These are phyloP conservation scores for Paraconiothyrium brasiliense DNA, from an alignment of 2,329 filamentous ascomycete species.

Conservation along the genomic window DNA sequence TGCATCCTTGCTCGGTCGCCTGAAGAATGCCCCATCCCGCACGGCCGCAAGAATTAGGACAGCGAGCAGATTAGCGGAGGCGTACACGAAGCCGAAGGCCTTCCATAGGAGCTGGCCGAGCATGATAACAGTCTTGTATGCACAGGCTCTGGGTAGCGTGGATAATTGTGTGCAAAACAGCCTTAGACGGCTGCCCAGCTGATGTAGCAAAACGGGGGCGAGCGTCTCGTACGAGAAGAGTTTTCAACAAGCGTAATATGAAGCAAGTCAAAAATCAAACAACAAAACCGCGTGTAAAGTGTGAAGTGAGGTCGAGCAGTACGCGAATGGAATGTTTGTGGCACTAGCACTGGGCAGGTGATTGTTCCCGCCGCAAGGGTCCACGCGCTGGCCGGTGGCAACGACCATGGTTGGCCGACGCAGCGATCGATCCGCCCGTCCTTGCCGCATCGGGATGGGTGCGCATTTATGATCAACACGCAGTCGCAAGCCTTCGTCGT, in stretches of 20 bases:
- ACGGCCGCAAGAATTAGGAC: slow-evolving; percentile 34
- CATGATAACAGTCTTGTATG: slow-evolving; percentile 12
- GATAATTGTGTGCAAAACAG: not conserved
- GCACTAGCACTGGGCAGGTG: slow-evolving; percentile 13
- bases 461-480: slow-evolving; percentile 7
- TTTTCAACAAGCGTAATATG: not conserved
- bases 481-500: not conserved
- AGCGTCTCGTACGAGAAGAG: not conserved
- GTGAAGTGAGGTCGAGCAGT: not conserved
- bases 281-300: not conserved
- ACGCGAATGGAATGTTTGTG: not conserved
- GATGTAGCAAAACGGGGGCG: not conserved
- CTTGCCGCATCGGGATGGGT: slow-evolving; percentile 16
- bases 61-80: slow-evolving; percentile 35
- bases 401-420: slow-evolving; percentile 21
- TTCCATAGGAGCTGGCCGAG: slow-evolving; percentile 35
- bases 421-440: slow-evolving; percentile 16
- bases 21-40: slow-evolving; percentile 40
- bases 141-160: not conserved
- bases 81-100: slow-evolving; percentile 43
- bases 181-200: not conserved
- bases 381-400: slow-evolving; percentile 11
- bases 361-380: slow-evolving; percentile 16
- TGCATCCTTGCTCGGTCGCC: slow-evolving; percentile 37
- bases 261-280: not conserved